A percentile compares a stretch with the other conserved stretches of the same genome.
Evolutionary conservation across 176 grass and related monocot genomes (phyloP).

Genomic region (Puccinellia tenuiflora): DNA sequence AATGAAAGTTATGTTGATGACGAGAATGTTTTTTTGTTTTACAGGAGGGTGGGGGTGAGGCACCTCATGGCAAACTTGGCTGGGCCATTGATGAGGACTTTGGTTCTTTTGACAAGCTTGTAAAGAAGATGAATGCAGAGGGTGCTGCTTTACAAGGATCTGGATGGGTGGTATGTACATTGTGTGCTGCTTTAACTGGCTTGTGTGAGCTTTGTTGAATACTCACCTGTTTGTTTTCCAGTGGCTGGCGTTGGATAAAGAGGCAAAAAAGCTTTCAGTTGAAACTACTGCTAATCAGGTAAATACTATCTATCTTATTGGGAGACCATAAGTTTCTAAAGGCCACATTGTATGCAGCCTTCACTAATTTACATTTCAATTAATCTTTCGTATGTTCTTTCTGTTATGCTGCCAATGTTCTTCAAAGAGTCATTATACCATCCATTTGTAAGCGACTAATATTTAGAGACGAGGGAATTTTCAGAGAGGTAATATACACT

Average conservation of each 20-base stretch:
- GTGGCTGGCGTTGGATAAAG: slow-evolving; percentile 97
- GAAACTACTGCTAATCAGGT: slow-evolving; percentile 99
- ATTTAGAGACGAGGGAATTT: not conserved
- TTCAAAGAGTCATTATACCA: slow-evolving; percentile 3
- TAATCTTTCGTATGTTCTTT: not conserved
- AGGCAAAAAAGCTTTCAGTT: slow-evolving; percentile 78
- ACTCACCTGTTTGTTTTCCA: slow-evolving; percentile 24
- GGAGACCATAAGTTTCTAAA: not conserved
- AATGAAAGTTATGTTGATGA: not conserved
- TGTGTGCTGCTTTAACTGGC: not conserved
- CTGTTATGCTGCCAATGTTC: not conserved
- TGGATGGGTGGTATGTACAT: slow-evolving; percentile 92
- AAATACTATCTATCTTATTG: slow-evolving; percentile 21
- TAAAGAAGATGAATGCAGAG: slow-evolving; percentile 94
- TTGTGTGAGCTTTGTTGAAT: not conserved
- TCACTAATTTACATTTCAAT: not conserved
- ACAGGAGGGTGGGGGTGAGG: slow-evolving; percentile 91
- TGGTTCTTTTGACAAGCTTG: slow-evolving; percentile 70
- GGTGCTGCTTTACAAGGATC: slow-evolving; percentile 98
- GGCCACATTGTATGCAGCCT: not conserved
- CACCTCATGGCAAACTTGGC: slow-evolving; percentile 72
- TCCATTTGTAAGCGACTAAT: not conserved
- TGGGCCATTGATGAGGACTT: slow-evolving; percentile 96
- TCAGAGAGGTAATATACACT: not conserved
- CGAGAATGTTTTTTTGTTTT: not conserved